Evolutionary conservation across 192 early-diverging fungal genomes (phyloP).

Genomic region (Gamsiella multidivaricata): DNA sequence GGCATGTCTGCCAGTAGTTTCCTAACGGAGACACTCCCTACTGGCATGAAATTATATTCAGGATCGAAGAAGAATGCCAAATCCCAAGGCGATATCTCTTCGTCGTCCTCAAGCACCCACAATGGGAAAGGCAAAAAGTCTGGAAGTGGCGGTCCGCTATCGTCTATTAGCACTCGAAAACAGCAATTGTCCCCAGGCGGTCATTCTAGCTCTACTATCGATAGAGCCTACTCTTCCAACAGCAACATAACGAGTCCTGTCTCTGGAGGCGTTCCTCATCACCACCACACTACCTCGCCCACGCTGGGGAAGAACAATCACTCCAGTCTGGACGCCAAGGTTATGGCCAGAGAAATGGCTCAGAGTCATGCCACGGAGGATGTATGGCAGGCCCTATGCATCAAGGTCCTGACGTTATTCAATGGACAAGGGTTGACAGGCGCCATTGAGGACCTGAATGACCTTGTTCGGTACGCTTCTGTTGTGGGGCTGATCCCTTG

Average conservation of each 20-base stretch:
- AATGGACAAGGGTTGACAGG: constrained; percentile 86
- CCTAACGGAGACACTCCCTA: constrained; percentile 38
- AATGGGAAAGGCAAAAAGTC: constrained; percentile 34
- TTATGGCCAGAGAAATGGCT: constrained; percentile 48
- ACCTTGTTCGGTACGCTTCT: constrained; percentile 71
- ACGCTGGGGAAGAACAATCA: constrained; percentile 37
- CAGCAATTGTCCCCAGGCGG: constrained; percentile 39
- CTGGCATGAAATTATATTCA: constrained; percentile 45
- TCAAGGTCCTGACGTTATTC: constrained; percentile 85
- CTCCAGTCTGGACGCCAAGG: constrained; percentile 48
- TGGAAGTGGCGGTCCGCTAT: constrained; percentile 20
- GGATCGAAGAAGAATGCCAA: constrained; percentile 42
- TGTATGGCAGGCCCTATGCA: constrained; percentile 79
- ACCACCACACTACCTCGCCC: constrained; percentile 39
- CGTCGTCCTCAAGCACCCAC: not conserved
- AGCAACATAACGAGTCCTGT: constrained; percentile 40
- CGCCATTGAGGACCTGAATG: constrained; percentile 86
- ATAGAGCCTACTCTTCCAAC: constrained; percentile 32
- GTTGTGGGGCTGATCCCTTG: not conserved
- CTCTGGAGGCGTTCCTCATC: constrained; percentile 15
- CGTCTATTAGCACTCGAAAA: constrained; percentile 41
- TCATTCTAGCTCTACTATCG: not conserved
- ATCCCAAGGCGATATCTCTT: constrained; percentile 41
- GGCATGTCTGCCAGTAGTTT: constrained; percentile 51
- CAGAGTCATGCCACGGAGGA: constrained; percentile 59